These are phyloP conservation scores for Allium cepa DNA, from an alignment of 106 monocot species.

Conservation along the genomic window DNA sequence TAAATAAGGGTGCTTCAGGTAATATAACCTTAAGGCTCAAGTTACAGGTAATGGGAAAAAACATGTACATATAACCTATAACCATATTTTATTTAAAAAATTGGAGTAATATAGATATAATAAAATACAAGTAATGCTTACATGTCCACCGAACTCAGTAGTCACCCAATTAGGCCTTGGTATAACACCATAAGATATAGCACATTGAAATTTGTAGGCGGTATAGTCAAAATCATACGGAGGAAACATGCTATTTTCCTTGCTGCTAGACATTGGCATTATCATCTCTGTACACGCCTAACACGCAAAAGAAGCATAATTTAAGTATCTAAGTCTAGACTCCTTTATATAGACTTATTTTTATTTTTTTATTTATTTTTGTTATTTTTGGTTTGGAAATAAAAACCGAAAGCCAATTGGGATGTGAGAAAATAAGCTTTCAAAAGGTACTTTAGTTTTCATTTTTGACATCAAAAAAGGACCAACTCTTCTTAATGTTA, in stretches of 20 bases:
- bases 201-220: constrained; percentile 36
- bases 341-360: too few relatives aligned
- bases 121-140: constrained; percentile 22
- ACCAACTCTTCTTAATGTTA: too few relatives aligned
- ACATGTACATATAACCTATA: neutral
- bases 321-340: too few relatives aligned
- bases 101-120: neutral
- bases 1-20: too few relatives aligned
- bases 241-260: constrained; percentile 77
- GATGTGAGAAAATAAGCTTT: too few relatives aligned
- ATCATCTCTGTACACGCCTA: constrained; percentile 95
- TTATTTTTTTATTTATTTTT: too few relatives aligned
- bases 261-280: constrained; percentile 74
- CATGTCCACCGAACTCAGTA: constrained; percentile 95
- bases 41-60: neutral
- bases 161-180: constrained; percentile 80
- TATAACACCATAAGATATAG: constrained; percentile 40
- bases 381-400: too few relatives aligned
- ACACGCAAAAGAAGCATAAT: neutral
- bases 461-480: too few relatives aligned
- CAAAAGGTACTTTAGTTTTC: too few relatives aligned
- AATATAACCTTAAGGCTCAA: too few relatives aligned
- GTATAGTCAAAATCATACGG: constrained; percentile 52
- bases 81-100: neutral
- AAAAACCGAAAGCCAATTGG: too few relatives aligned